Conservation (phyloP, 495 filamentous ascomycete genomes). For the Oidiodendron maius region DNA sequence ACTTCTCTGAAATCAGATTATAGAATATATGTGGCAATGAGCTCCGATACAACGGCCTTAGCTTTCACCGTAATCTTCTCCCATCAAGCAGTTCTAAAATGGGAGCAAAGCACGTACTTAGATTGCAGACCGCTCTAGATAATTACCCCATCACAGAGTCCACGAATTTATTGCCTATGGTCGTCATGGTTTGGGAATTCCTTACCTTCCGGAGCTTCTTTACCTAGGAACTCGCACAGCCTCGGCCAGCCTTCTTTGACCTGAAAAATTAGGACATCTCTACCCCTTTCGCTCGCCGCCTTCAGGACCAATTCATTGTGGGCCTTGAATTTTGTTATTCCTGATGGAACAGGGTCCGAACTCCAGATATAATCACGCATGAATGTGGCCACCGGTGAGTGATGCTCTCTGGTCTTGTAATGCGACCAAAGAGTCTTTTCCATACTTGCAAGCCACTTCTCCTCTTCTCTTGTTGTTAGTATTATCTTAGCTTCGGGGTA, state of each 20-base stretch:
- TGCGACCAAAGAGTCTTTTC: constrained; percentile 4
- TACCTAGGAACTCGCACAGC: constrained; percentile 35
- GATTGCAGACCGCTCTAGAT: too few relatives aligned
- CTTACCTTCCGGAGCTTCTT: too few relatives aligned
- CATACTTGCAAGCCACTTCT: constrained; percentile 36
- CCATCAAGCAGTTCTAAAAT: too few relatives aligned
- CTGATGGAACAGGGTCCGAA: background rate
- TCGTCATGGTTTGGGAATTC: too few relatives aligned
- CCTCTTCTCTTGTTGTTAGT: constrained; percentile 29
- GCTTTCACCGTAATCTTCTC: too few relatives aligned
- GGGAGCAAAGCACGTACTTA: too few relatives aligned
- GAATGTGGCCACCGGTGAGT: background rate
- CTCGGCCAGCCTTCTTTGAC: constrained; percentile 40
- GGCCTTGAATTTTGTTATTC: constrained; percentile 13
- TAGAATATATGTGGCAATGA: too few relatives aligned
- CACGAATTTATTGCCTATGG: too few relatives aligned
- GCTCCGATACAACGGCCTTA: too few relatives aligned
- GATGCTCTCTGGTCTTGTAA: background rate
- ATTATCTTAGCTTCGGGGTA: constrained; percentile 43
- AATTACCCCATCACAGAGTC: too few relatives aligned
- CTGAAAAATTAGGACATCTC: constrained; percentile 30
- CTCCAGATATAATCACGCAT: background rate
- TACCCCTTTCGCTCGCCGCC: constrained; percentile 23
- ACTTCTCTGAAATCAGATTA: constrained; percentile 36
- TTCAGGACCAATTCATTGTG: constrained; percentile 23